Conservation (phyloP, 306 rosid species). For the Vigna radiata region DNA sequence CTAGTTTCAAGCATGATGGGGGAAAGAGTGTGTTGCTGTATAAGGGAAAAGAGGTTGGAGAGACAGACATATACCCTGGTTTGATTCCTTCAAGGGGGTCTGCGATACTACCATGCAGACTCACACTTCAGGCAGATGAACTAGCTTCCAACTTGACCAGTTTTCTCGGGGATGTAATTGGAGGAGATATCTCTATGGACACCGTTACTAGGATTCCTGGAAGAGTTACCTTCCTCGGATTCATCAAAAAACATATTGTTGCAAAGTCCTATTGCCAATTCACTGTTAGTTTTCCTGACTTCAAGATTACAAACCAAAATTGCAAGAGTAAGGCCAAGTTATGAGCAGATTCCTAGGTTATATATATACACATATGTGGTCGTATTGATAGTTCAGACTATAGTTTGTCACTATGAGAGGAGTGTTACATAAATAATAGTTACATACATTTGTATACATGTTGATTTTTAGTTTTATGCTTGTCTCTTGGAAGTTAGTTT, state of each 20-base stretch:
- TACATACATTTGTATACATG: constrained; percentile 1
- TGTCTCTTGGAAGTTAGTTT: constrained; percentile 1
- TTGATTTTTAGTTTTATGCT: constrained; percentile 23
- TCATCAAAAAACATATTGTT: constrained; percentile 60
- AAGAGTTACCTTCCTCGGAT: constrained; percentile 56
- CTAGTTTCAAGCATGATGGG: constrained; percentile 59
- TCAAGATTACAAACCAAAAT: constrained; percentile 56
- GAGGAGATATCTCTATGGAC: constrained; percentile 53
- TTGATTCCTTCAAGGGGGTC: constrained; percentile 59
- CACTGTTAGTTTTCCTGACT: constrained; percentile 41
- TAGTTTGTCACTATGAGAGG: neutral
- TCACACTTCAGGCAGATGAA: constrained; percentile 57
- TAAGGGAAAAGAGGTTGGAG: constrained; percentile 58
- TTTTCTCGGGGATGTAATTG: constrained; percentile 50
- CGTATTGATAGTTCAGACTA: constrained; percentile 7
- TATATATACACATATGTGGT: neutral
- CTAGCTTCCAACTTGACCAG: constrained; percentile 41
- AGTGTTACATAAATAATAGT: neutral
- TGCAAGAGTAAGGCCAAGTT: constrained; percentile 63
- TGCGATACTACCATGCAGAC: constrained; percentile 44
- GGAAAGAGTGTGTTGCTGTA: constrained; percentile 59
- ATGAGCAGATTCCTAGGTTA: constrained; percentile 40
- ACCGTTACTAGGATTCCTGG: constrained; percentile 61
- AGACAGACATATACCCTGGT: constrained; percentile 56
- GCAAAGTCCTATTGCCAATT: constrained; percentile 62